These are phyloP conservation scores for Fusarium staphyleae DNA, from an alignment of 2,329 filamentous ascomycete species.

Conservation along the genomic window DNA sequence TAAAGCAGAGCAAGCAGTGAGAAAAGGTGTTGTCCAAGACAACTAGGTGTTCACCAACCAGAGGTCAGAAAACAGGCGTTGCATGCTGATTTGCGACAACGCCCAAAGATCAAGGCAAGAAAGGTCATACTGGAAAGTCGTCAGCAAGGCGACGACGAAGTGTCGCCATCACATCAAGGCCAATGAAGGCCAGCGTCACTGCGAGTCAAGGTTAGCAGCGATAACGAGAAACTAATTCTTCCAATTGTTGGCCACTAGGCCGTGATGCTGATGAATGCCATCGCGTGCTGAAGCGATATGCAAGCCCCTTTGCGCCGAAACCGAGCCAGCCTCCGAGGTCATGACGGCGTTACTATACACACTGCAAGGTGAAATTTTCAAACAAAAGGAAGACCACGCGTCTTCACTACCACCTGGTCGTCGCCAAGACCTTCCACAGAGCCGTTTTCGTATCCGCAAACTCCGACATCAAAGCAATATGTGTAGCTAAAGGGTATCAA, in stretches of 20 bases:
- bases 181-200: constrained; percentile 39
- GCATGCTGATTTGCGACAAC: constrained; percentile 9
- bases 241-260: constrained; percentile 40
- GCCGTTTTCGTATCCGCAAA: constrained; percentile 24
- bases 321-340: constrained; percentile 24
- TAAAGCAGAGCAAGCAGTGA: constrained; percentile 58
- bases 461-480: constrained; percentile 22
- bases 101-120: not conserved
- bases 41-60: constrained; percentile 28
- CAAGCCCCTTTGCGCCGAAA: constrained; percentile 27
- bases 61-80: constrained; percentile 18
- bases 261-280: constrained; percentile 25
- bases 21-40: constrained; percentile 51
- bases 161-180: constrained; percentile 20
- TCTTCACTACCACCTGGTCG: constrained; percentile 13
- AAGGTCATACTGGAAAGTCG: not conserved
- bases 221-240: constrained; percentile 28
- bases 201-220: constrained; percentile 40
- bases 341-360: constrained; percentile 41
- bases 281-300: constrained; percentile 14
- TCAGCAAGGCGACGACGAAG: constrained; percentile 8
- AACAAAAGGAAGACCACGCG: constrained; percentile 8
- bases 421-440: constrained; percentile 9
- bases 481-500: constrained; percentile 15
- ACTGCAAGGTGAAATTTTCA: not conserved